Base-by-base conservation (phyloP, 176 grass and related monocot species). In the Triticum aestivum region DNA sequence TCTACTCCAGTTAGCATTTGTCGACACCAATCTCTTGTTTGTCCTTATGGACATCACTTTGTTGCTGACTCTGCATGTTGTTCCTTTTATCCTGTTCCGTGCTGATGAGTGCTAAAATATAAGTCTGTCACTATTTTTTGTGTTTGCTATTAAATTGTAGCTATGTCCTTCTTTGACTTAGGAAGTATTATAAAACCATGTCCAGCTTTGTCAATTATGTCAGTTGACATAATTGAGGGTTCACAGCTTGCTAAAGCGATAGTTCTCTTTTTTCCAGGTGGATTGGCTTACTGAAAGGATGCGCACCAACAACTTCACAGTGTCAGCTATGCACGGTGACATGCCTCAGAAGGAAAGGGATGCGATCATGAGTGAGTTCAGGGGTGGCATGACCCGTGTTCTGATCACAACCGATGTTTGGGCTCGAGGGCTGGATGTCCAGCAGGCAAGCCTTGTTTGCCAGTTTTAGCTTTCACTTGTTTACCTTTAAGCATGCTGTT, bases 341-440 rank as follows among this genome's bases (percentile, higher is more conserved):
- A 99, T 99, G 94, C 97, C 94, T 34, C 97, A 99, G 26, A 94
- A 94, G 80, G 94, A 99, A 84, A 90, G 97, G 58, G 94, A 99
- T 83, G 94, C 94, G n/a, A 96, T 99, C 69, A 99, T 94, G 94
- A 76, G 8, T 5, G 90, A 94, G 80, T 96, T 99, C 83, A 89
- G 97, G 77, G 89, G 89, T 18, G 90, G 94, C 56, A 83, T 65
- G 67, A 96, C 94, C 23, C 92, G 97, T 83, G 94, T 94, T 37
- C 78, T 96, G 78, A 99, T 96, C 47, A 99, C 97, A 3, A 99
- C 97, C 12, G 94, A 99, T 85, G 94, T 99, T 12, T 96, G 94
- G 94, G 97, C 92, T 68, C 90, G 90, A 39, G 97, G 97, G 7
- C 80, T 99, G 83, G 94, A 99, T 81, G 97, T 96, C 76, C 94